Base-by-base conservation (phyloP, 257 asterid species). In the Lycium barbarum region DNA sequence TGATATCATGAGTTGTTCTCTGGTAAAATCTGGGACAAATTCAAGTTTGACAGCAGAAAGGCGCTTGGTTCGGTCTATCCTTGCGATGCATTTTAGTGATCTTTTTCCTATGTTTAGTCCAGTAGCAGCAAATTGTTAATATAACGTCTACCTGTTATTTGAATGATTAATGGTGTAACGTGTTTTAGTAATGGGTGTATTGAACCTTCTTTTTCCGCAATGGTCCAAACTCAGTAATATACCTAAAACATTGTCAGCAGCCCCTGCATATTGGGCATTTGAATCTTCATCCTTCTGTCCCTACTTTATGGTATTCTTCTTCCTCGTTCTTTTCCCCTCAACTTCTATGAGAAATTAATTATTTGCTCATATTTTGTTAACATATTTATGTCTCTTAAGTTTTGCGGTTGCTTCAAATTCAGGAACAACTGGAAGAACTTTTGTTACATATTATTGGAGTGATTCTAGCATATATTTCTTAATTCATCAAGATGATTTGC, bases 121-220 rank as follows among this genome's bases (percentile, higher is more conserved):
- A 36, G 87, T 45, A 63, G 89, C 89, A 35, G 70, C 85, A 72
- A 85, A 86, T 85, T 84, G 88, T 81, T 85, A 85, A 84, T 84
- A 79, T 76, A 67, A 71, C 82, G 78, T 84, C 49, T 33, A 86
- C 84, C 45, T 65, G 84, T 53, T 72, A 84, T 71, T 86, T 84
- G 83, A 74, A 83, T 58, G 76, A 81, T 84, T 26, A 79, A 83
- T 83, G 62, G n/a, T 55, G 72, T 86, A 62, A 4, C 15, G 6
- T 53, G 18, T 53, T n/a, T 58, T 83, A 14, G 66, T 78, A 53
- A 55, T 53, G 49, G 49, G 61, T 53, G 66, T 78, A 13, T 83
- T 71, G 81, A 71, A 61, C 61, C n/a, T 84, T 68, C 47, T 59
- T 63, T 81, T 62, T 58, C 79, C 78, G 26, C 85, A 54, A 66